A percentile compares a stretch with the other conserved stretches of the same genome.
These are phyloP conservation scores for Triticum turgidum DNA, from an alignment of 176 grass and related monocot species.

Conservation along the genomic window DNA sequence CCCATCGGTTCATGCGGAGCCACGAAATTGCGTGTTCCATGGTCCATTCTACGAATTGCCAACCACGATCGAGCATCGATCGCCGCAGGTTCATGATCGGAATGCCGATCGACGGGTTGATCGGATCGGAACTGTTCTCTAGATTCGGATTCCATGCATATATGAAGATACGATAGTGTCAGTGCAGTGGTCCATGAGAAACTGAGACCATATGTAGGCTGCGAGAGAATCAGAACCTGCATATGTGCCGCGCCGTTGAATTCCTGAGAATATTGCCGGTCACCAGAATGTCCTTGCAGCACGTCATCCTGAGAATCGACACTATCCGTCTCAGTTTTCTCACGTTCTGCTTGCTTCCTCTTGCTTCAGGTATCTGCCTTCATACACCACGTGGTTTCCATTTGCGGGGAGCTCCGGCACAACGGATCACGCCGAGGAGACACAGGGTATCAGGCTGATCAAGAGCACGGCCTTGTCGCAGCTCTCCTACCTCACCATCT, in stretches of 20 bases:
- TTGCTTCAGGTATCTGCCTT: constrained; percentile 50
- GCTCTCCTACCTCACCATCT: constrained; percentile 50
- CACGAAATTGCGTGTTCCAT: too few species aligned
- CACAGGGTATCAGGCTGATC: constrained; percentile 22
- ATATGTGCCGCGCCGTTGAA: neutral
- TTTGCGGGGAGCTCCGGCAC: constrained; percentile 31
- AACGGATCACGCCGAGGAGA: neutral
- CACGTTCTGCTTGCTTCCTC: too few species aligned
- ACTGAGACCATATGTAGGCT: neutral
- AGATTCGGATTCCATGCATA: too few species aligned
- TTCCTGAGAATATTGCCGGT: neutral
- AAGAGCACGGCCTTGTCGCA: constrained; percentile 44
- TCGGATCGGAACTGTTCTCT: too few species aligned
- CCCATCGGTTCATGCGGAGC: neutral
- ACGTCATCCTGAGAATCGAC: too few species aligned
- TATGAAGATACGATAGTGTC: too few species aligned
- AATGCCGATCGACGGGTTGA: neutral
- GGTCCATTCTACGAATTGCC: neutral
- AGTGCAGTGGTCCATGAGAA: neutral
- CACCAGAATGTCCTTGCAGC: neutral
- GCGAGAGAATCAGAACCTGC: neutral
- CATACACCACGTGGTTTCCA: constrained; percentile 57
- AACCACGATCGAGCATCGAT: too few species aligned
- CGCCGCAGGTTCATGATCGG: neutral
- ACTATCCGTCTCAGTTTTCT: too few species aligned